Percentiles rank a stretch among this genome's conserved stretches.
Evolutionary conservation across 495 filamentous ascomycete genomes (phyloP).

Genomic region (Cercophora newfieldiana): DNA sequence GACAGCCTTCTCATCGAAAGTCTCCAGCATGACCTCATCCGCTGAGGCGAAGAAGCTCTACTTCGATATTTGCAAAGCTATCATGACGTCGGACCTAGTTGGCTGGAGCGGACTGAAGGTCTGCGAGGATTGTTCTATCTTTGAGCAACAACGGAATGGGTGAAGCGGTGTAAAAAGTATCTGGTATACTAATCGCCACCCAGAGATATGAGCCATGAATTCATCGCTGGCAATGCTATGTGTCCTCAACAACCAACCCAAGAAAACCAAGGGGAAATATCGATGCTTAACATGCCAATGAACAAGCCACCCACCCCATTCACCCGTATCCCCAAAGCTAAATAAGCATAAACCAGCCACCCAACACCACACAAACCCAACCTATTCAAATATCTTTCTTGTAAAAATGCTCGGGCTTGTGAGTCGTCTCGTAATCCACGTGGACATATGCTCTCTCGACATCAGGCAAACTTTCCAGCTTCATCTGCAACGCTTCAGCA

Average conservation of each 20-base stretch:
- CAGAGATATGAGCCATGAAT: no score
- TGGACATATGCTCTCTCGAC: conserved; percentile 96
- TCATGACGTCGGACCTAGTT: not conserved
- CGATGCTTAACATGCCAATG: not conserved
- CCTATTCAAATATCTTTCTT: conserved; percentile 59
- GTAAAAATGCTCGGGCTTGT: conserved; percentile 74
- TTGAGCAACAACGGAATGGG: not conserved
- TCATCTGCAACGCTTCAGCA: conserved; percentile 91
- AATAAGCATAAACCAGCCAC: not conserved
- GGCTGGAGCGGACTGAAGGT: not conserved
- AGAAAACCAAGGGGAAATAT: not conserved
- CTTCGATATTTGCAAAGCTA: not conserved
- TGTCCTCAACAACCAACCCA: not conserved
- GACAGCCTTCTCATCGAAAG: not conserved
- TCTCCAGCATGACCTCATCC: not conserved
- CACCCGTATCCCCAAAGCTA: not conserved
- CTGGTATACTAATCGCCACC: no score
- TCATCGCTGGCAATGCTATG: not conserved
- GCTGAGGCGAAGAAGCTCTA: not conserved
- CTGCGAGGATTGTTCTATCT: not conserved
- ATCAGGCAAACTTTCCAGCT: conserved; percentile 88
- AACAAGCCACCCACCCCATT: not conserved
- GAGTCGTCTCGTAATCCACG: conserved; percentile 94
- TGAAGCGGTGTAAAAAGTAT: not conserved
- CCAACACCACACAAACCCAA: no score